Evolutionary conservation across 2,329 filamentous ascomycete genomes (phyloP).

Genomic region (Xylaria hypoxylon): DNA sequence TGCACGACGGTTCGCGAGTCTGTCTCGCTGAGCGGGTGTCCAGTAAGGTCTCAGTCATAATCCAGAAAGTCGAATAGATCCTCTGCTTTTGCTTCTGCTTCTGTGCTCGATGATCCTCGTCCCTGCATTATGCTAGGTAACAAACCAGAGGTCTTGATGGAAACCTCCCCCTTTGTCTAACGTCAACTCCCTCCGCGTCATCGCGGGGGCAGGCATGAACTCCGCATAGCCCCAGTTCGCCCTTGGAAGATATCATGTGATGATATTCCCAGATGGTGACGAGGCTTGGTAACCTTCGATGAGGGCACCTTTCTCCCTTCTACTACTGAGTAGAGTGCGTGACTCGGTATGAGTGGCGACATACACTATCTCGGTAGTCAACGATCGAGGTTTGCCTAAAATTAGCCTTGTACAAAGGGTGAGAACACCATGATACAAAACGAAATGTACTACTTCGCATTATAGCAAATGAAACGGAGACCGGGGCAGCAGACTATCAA

Average conservation of each 20-base stretch:
- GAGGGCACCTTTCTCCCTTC: background rate
- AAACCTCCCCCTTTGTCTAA: constrained; percentile 2
- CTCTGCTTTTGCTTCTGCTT: background rate
- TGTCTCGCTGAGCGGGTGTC: background rate
- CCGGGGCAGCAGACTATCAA: background rate
- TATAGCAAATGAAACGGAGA: constrained; percentile 14
- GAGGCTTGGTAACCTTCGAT: constrained; percentile 5
- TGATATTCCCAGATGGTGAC: background rate
- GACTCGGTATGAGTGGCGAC: constrained; percentile 13
- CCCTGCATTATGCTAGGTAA: constrained; percentile 5
- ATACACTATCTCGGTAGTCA: constrained; percentile 11
- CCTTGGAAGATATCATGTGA: constrained; percentile 20
- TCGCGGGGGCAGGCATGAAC: background rate
- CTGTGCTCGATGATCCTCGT: background rate
- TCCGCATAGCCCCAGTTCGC: constrained; percentile 1
- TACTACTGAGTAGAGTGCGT: constrained; percentile 6
- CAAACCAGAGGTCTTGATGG: background rate
- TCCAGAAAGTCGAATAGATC: background rate
- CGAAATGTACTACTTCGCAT: background rate
- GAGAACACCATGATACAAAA: constrained; percentile 11
- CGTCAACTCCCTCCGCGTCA: background rate
- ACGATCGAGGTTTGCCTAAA: constrained; percentile 31
- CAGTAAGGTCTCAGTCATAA: constrained; percentile 11
- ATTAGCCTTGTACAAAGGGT: constrained; percentile 9
- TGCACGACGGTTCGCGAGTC: background rate